These are phyloP conservation scores for Corymbia calophylla DNA, from an alignment of 441 rosid genomes.

Conservation along the genomic window DNA sequence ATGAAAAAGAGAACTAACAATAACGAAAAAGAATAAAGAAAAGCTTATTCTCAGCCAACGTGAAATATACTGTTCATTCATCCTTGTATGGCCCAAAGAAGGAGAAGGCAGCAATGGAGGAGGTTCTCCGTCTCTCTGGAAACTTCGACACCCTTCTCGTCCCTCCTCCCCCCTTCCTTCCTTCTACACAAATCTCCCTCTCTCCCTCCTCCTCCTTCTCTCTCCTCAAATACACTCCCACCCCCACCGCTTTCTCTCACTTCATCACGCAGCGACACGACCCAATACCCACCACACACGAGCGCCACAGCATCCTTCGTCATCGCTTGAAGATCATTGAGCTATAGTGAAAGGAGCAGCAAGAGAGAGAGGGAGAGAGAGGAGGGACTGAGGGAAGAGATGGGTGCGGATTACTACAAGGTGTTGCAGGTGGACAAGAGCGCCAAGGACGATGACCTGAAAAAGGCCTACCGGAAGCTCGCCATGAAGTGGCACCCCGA, in stretches of 20 bases:
- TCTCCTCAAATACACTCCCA: neutral
- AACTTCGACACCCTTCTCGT: conserved; percentile 36
- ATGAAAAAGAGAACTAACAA: neutral
- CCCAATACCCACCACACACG: neutral
- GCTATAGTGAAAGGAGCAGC: neutral
- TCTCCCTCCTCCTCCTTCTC: neutral
- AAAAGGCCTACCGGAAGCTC: conserved; percentile 7
- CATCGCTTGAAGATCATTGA: neutral
- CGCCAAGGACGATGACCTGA: conserved; percentile 1
- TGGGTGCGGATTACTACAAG: conserved; percentile 1
- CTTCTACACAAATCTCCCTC: conserved; percentile 17
- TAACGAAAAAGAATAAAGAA: neutral
- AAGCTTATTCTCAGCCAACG: neutral
- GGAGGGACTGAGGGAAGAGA: neutral
- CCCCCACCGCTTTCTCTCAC: accelerated
- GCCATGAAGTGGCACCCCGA: conserved; percentile 9
- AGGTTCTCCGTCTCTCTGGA: conserved; percentile 7
- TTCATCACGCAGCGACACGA: neutral
- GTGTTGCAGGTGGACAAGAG: neutral
- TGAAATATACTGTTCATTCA: neutral
- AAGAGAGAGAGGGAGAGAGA: neutral
- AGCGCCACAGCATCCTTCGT: neutral
- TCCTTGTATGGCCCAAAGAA: neutral
- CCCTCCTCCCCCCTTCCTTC: conserved; percentile 1
- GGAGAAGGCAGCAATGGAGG: neutral